Evolutionary conservation across 1,139 yeast genomes (phyloP), one percentile per base, ranked within the genome.

Genomic region (Kluyveromyces sp.): DNA sequence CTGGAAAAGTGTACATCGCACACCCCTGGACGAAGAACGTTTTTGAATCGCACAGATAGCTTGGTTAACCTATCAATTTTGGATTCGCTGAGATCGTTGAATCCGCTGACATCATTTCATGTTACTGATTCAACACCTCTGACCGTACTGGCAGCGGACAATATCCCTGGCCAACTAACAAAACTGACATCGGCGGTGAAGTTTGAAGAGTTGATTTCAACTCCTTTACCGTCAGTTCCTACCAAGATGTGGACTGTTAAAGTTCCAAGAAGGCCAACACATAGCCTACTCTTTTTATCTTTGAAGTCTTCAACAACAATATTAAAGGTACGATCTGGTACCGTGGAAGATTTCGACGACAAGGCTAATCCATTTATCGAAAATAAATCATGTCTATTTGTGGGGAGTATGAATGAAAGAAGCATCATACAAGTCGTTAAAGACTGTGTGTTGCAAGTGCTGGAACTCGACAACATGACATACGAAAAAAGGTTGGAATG

Each of bases 401-500:
- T 86, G 0, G 81, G 78, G 43, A 88, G 82, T 55, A 71, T 89
- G 43, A 95, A 95, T 0, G 55, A 55, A 2, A 58, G 64, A 9
- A 77, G 94, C 0, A 62, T 88, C 0, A 74, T 83, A 3, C 98
- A 92, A 58, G 72, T 89, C 1, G 83, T 85, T 58, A 55, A 78
- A 0, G 73, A 77, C 49, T 95, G 94, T n/a, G 68, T 92, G 25
- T 70, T 82, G 15, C 89, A 84, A 53, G 69, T 88, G 2, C 62
- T 67, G 3, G 68, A 69, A 26, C 56, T 58, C 19, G 49, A 52
- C 1, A 53, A 58, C 12, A 33, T 51, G 1, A 52, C 43, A 2
- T 53, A 48, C 29, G 33, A 42, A 3, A 35, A 42, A 25, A 51
- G 52, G 22, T 69, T 77, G 6, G 84, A 84, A 50, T 92, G 98